Conservation (phyloP, 805 yeast species). For the Candida nitratophila region DNA sequence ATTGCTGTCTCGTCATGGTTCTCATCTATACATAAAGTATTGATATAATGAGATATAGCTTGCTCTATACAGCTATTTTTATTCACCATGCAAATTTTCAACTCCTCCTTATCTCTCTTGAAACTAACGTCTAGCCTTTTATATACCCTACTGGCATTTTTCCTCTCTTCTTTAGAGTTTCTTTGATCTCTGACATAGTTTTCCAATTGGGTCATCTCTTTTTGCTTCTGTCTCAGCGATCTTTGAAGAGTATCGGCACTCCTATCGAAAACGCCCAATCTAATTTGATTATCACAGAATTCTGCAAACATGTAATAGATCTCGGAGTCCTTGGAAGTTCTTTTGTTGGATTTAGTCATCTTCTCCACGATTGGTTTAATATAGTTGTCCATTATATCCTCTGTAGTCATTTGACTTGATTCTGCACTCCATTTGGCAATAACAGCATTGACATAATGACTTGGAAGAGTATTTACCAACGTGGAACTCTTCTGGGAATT, state of each 20-base stretch:
- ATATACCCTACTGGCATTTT: constrained; percentile 45
- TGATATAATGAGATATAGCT: constrained; percentile 54
- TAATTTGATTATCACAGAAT: constrained; percentile 64
- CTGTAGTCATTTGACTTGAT: constrained; percentile 63
- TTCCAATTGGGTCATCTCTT: constrained; percentile 45
- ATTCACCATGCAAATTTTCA: constrained; percentile 30
- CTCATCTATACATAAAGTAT: constrained; percentile 38
- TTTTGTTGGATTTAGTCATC: constrained; percentile 14
- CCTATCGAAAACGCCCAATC: constrained; percentile 34
- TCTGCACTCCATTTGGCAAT: constrained; percentile 65
- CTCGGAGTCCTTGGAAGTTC: constrained; percentile 24
- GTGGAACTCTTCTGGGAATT: constrained; percentile 1
- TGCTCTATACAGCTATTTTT: constrained; percentile 33
- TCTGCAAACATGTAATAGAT: constrained; percentile 57
- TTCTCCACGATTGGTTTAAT: constrained; percentile 38
- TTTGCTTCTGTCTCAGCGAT: constrained; percentile 29
- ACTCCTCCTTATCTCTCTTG: constrained; percentile 41
- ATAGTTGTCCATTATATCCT: constrained; percentile 48
- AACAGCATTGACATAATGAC: constrained; percentile 21
- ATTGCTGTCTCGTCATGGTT: constrained; percentile 45
- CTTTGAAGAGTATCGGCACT: constrained; percentile 35
- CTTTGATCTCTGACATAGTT: constrained; percentile 33
- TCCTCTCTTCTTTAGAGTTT: constrained; percentile 39
- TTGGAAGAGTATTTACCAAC: constrained; percentile 3
- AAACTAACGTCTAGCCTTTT: constrained; percentile 41